Conservation (phyloP, 306 rosid genomes). For the Cicer arietinum region DNA sequence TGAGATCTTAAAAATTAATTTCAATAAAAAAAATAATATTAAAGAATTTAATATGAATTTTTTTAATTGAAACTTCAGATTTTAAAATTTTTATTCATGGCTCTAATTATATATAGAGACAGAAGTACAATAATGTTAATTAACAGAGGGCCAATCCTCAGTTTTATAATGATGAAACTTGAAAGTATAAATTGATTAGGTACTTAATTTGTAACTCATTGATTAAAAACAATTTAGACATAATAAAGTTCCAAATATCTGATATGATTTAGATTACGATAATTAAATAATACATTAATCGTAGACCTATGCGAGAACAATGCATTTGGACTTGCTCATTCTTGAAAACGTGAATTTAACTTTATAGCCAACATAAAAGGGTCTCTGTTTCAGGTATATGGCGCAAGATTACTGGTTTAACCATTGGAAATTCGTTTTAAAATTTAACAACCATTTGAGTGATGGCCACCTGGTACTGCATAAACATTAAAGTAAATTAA, state of each 20-base stretch:
- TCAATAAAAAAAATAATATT: too few species aligned
- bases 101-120: too few species aligned
- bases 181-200: neutral
- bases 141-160: neutral
- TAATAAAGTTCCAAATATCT: conserved; percentile 17
- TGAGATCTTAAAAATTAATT: too few species aligned
- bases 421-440: conserved; percentile 7
- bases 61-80: too few species aligned
- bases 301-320: conserved; percentile 11
- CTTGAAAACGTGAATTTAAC: conserved; percentile 39
- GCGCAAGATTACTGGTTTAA: conserved; percentile 43
- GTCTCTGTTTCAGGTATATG: conserved; percentile 36
- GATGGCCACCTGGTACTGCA: conserved; percentile 49
- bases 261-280: conserved; percentile 39
- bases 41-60: too few species aligned
- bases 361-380: conserved; percentile 20
- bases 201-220: neutral
- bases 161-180: neutral
- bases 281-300: neutral
- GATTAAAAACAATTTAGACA: conserved; percentile 15
- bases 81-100: too few species aligned
- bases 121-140: too few species aligned
- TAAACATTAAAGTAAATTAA: conserved; percentile 30
- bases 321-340: conserved; percentile 45
- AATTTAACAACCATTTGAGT: neutral